Evolutionary conservation across 1,284 basidiomycete species (phyloP).

Genomic region (Cutaneotrichosporon sp.): DNA sequence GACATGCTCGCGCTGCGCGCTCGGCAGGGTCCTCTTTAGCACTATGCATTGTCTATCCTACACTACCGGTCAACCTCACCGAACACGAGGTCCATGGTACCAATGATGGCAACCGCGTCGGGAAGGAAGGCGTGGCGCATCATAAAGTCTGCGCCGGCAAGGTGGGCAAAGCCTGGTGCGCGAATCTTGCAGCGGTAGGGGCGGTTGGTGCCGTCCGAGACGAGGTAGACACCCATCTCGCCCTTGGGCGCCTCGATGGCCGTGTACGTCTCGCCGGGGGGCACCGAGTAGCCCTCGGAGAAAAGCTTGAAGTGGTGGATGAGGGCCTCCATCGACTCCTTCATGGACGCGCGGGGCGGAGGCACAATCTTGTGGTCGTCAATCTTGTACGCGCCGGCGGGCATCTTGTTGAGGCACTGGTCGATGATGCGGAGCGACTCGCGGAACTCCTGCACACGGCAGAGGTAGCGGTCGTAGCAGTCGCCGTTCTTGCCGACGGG

Average conservation of each 20-base stretch:
- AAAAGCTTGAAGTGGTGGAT: conserved; percentile 99
- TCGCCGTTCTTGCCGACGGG: conserved; percentile 96
- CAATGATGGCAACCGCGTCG: conserved; percentile 89
- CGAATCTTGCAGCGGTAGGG: conserved; percentile 94
- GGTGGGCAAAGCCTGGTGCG: conserved; percentile 89
- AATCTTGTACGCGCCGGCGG: conserved; percentile 86
- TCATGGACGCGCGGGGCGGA: conserved; percentile 97
- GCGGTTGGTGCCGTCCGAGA: conserved; percentile 88
- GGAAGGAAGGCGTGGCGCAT: conserved; percentile 79
- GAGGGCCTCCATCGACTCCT: conserved; percentile 96
- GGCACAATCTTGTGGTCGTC: conserved; percentile 98
- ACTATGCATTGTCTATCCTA: conserved; percentile 27
- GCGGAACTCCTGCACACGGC: conserved; percentile 97
- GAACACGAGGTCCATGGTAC: conserved; percentile 83
- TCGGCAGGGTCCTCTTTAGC: conserved; percentile 8
- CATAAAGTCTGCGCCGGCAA: conserved; percentile 92
- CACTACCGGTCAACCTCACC: conserved; percentile 63
- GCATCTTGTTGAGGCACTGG: conserved; percentile 96
- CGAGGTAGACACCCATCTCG: conserved; percentile 96
- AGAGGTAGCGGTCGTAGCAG: conserved; percentile 83
- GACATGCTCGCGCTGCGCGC: not conserved
- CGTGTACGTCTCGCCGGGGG: conserved; percentile 93
- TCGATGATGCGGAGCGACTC: conserved; percentile 89
- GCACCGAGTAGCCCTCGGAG: conserved; percentile 97
- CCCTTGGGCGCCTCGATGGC: conserved; percentile 99